Conservation (phyloP, 371 early-diverging fungal species). For the Fennellomyces sp. region DNA sequence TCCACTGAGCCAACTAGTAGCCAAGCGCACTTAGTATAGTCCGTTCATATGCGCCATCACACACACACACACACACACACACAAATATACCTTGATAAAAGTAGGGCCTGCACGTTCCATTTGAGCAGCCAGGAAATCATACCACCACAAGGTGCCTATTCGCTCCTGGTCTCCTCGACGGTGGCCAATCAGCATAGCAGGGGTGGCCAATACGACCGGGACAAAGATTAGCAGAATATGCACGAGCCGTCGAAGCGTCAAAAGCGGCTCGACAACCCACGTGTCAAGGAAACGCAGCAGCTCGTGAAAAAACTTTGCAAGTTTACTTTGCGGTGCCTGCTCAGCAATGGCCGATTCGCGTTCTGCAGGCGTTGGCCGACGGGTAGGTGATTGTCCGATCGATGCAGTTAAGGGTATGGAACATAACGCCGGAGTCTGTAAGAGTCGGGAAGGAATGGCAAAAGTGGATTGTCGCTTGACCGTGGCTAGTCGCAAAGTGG, state of each 20-base stretch:
- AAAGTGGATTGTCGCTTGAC: neutral
- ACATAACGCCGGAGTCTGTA: conserved; percentile 2
- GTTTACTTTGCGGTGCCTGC: conserved; percentile 9
- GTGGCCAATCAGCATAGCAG: conserved; percentile 58
- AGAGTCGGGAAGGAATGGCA: neutral
- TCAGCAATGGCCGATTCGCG: conserved; percentile 22
- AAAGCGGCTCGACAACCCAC: conserved; percentile 60
- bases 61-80: neutral
- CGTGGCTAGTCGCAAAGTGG: neutral
- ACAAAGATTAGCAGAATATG: conserved; percentile 64
- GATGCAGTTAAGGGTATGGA: neutral
- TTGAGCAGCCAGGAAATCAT: conserved; percentile 70
- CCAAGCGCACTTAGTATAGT: neutral
- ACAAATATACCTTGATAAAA: conserved; percentile 78
- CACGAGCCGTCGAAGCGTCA: conserved; percentile 59
- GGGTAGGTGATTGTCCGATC: neutral
- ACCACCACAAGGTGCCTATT: conserved; percentile 83
- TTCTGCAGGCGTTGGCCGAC: conserved; percentile 29
- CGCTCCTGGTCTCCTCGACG: conserved; percentile 53
- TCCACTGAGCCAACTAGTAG: conserved; percentile 92
- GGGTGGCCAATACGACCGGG: conserved; percentile 64
- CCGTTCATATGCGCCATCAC: neutral
- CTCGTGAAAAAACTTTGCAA: conserved; percentile 13
- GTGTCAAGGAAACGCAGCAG: conserved; percentile 42
- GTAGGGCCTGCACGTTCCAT: conserved; percentile 92